phyloP scores from a whole-genome alignment of 257 asterid genomes.

The Gentiana macrophylla region DNA sequence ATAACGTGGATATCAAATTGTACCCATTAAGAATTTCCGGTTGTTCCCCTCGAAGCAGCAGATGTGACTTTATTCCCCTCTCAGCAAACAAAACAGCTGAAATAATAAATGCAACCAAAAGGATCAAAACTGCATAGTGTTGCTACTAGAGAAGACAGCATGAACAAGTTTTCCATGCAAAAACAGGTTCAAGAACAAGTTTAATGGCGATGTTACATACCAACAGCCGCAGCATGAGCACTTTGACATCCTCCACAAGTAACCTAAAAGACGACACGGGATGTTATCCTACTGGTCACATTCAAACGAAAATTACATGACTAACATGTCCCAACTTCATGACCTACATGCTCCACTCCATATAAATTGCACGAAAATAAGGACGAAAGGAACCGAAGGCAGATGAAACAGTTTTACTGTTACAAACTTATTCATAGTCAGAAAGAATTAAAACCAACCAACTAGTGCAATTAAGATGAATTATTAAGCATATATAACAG shows the following conservation, averaged over 20 bases:
- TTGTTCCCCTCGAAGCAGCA: conserved; percentile 90
- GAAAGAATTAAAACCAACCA: no score
- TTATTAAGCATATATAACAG: no score
- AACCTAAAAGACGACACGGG: conserved; percentile 42
- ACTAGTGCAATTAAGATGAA: no score
- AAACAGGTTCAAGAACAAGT: no score
- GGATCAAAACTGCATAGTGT: conserved; percentile 5
- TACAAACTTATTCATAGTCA: no score
- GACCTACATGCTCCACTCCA: no score
- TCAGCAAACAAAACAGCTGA: conserved; percentile 92
- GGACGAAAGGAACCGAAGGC: no score
- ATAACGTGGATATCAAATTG: conserved; percentile 61
- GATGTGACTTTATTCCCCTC: conserved; percentile 75
- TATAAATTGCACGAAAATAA: no score
- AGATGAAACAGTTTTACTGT: no score
- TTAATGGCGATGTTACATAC: conserved; percentile 31
- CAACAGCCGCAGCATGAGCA: conserved; percentile 96
- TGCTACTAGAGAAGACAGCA: conserved; percentile 5
- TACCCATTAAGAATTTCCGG: conserved; percentile 79
- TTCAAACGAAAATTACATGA: background rate
- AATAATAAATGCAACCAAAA: conserved; percentile 14
- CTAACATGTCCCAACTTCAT: no score
- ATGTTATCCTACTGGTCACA: conserved; percentile 8
- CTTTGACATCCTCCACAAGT: conserved; percentile 99
- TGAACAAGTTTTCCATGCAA: background rate